Conservation (phyloP, 2,329 filamentous ascomycete species). For the Ascochyta clinopodiicola region DNA sequence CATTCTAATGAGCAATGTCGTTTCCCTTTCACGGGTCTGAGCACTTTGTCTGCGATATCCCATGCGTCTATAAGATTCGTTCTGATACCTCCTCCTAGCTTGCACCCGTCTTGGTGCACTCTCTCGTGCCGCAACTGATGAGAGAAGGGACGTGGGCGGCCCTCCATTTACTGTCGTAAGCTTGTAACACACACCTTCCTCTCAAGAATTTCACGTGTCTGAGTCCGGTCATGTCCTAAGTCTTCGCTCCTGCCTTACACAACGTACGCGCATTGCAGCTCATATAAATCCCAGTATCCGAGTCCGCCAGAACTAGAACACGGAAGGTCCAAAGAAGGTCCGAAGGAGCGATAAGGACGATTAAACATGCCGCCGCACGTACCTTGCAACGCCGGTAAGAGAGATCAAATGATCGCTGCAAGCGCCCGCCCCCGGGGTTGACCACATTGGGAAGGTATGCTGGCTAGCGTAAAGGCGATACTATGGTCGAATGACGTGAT, state of each 20-base stretch:
- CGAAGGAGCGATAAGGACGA: slow-evolving; percentile 14
- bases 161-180: background rate
- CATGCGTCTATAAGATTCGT: background rate
- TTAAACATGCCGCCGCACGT: slow-evolving; percentile 1
- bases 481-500: slow-evolving; percentile 3
- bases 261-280: slow-evolving; percentile 6
- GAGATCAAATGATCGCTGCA: slow-evolving; percentile 19
- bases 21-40: background rate
- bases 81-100: background rate
- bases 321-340: slow-evolving; percentile 11
- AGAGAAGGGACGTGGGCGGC: slow-evolving; percentile 1
- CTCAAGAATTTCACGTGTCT: background rate
- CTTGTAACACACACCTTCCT: slow-evolving; percentile 10
- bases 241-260: slow-evolving; percentile 15
- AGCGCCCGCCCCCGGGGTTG: slow-evolving; percentile 13
- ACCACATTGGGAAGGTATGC: slow-evolving; percentile 14
- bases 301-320: slow-evolving; percentile 6
- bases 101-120: background rate
- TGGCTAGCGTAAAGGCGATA: slow-evolving; percentile 9
- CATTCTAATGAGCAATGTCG: background rate
- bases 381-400: slow-evolving; percentile 6
- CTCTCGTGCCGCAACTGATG: background rate
- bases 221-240: background rate
- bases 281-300: slow-evolving; percentile 8
- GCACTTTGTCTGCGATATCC: background rate